phyloP scores from a whole-genome alignment of 2,329 filamentous ascomycete genomes.

The Simplicillium aogashimaense region DNA sequence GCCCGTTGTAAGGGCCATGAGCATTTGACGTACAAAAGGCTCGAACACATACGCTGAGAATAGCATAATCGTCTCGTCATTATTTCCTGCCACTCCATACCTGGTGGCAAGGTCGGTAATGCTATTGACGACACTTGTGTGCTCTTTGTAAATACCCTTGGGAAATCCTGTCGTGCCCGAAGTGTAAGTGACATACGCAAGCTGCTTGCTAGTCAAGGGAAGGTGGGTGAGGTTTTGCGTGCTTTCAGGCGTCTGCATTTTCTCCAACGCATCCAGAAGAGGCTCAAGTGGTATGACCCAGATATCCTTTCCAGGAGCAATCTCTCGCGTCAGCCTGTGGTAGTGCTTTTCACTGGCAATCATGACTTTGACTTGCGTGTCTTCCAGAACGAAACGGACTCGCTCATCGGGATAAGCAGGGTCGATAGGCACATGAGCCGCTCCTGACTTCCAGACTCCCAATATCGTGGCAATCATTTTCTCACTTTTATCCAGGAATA shows the following conservation, averaged over 20 bases:
- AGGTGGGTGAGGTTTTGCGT: neutral
- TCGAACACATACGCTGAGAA: slow-evolving; percentile 2
- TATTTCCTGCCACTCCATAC: slow-evolving; percentile 1
- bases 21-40: no score
- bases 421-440: slow-evolving; percentile 5
- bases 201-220: slow-evolving; percentile 4
- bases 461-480: no score
- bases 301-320: no score
- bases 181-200: slow-evolving; percentile 29
- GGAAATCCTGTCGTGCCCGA: slow-evolving; percentile 37
- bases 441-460: neutral
- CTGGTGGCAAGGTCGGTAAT: slow-evolving; percentile 1
- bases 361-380: no score
- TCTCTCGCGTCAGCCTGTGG: no score
- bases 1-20: neutral
- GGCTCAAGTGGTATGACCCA: no score
- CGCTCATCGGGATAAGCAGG: slow-evolving; percentile 4
- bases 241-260: neutral
- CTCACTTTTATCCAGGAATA: no score
- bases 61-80: slow-evolving; percentile 4
- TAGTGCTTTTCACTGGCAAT: no score
- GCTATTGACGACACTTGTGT: slow-evolving; percentile 3
- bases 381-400: slow-evolving; percentile 1
- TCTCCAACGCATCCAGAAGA: neutral
- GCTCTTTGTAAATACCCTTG: slow-evolving; percentile 29